Evolutionary conservation across 2,329 filamentous ascomycete genomes (phyloP).

Genomic region (Lasiodiplodia sp.): DNA sequence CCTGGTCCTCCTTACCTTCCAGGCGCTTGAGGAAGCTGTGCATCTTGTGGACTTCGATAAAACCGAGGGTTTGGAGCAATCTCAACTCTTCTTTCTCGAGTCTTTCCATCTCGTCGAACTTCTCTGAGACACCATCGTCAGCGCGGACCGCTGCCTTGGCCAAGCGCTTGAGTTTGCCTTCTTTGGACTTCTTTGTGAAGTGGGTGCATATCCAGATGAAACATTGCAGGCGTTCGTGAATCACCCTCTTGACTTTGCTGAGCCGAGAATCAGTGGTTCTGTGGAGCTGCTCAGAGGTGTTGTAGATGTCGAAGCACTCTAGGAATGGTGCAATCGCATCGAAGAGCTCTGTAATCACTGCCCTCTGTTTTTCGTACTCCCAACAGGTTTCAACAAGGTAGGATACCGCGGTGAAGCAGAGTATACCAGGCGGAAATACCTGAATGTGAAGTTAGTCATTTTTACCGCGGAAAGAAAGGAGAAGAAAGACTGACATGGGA

Average conservation of each 20-base stretch:
- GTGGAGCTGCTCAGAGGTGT: neutral
- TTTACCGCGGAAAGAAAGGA: neutral
- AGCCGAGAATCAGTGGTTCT: neutral
- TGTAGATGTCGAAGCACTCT: neutral
- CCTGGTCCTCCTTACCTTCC: neutral
- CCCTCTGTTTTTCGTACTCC: neutral
- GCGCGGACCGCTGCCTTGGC: neutral
- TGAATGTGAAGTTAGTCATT: neutral
- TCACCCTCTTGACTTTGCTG: neutral
- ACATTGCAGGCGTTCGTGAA: neutral
- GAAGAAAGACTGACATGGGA: neutral
- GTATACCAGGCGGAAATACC: slow-evolving; percentile 2
- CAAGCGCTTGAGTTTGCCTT: neutral
- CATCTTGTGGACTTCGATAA: neutral
- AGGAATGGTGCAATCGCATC: neutral
- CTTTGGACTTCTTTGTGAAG: neutral
- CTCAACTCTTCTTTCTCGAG: neutral
- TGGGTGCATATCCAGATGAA: slow-evolving; percentile 13
- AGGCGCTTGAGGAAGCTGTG: neutral
- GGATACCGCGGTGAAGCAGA: slow-evolving; percentile 6
- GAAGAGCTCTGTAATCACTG: neutral
- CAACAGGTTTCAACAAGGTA: slow-evolving; percentile 8
- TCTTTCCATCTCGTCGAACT: neutral
- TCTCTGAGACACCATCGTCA: neutral
- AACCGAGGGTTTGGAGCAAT: neutral